Percentiles rank a stretch among this genome's conserved stretches.
phyloP scores from a whole-genome alignment of 257 asterid species.

The Salvia hispanica region DNA sequence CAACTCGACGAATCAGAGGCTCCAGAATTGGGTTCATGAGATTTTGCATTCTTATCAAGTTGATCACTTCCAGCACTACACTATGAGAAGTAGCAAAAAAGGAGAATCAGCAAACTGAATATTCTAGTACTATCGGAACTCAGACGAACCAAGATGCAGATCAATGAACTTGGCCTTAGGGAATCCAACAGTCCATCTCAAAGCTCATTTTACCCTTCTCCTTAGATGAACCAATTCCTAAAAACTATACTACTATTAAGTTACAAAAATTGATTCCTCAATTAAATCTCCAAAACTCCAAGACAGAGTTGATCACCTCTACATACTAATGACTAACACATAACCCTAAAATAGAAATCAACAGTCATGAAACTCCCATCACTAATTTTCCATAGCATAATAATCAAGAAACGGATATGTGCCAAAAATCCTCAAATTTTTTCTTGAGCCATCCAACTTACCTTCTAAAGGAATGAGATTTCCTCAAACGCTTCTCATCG shows the following conservation, averaged over 20 bases:
- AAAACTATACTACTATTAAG: no score
- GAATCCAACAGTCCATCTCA: background rate
- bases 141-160: background rate
- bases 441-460: conserved; percentile 20
- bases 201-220: background rate
- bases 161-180: background rate
- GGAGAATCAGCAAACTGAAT: conserved; percentile 23
- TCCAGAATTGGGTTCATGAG: conserved; percentile 77
- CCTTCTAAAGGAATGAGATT: conserved; percentile 61
- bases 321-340: background rate
- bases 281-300: background rate
- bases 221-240: background rate
- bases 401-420: background rate
- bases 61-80: conserved; percentile 74
- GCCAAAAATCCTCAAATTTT: no score
- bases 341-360: background rate
- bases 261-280: no score
- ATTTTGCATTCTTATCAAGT: conserved; percentile 61
- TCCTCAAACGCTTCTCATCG: conserved; percentile 62
- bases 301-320: background rate
- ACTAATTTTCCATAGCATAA: background rate
- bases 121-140: conserved; percentile 1
- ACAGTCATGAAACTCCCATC: background rate
- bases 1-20: conserved; percentile 90
- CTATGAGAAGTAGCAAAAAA: conserved; percentile 41